Percentiles rank a stretch among this genome's conserved stretches.
These are phyloP conservation scores for Nitzschia palea DNA, from an alignment of 108 stramenopile species.

Conservation along the genomic window DNA sequence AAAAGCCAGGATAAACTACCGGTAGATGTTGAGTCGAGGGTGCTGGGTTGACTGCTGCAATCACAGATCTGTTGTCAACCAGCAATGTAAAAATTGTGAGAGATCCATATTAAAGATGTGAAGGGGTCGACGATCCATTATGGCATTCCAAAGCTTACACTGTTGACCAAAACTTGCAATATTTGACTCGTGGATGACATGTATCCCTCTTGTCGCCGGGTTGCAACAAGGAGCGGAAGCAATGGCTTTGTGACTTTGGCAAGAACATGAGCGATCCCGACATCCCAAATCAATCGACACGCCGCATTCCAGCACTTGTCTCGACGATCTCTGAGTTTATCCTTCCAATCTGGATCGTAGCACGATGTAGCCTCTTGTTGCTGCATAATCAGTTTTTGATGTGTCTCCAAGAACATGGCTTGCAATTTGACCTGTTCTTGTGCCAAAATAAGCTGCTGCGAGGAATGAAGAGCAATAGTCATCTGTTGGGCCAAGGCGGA, in stretches of 20 bases:
- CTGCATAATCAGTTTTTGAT: conserved; percentile 15
- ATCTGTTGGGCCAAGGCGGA: conserved; percentile 17
- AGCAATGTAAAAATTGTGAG: too few species aligned
- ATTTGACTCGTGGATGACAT: neutral
- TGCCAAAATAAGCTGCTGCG: conserved; percentile 8
- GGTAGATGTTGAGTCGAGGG: too few species aligned
- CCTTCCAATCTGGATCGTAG: conserved; percentile 31
- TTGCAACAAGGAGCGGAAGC: too few species aligned
- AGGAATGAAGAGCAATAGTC: conserved; percentile 19
- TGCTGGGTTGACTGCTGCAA: too few species aligned
- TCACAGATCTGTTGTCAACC: too few species aligned
- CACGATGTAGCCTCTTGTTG: conserved; percentile 4
- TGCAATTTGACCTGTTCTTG: conserved; percentile 1
- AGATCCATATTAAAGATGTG: too few species aligned
- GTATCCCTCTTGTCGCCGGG: too few species aligned
- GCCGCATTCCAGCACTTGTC: conserved; percentile 25
- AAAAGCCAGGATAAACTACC: too few species aligned
- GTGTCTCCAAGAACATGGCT: neutral
- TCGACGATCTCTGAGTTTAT: conserved; percentile 17
- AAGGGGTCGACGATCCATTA: too few species aligned
- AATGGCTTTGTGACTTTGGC: neutral
- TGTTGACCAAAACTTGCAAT: neutral
- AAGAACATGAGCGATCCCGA: neutral
- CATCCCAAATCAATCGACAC: conserved; percentile 6
- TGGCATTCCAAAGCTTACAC: too few species aligned